These are phyloP conservation scores for Lipomyces spencermartinsiae DNA, from an alignment of 805 yeast species.

Conservation along the genomic window DNA sequence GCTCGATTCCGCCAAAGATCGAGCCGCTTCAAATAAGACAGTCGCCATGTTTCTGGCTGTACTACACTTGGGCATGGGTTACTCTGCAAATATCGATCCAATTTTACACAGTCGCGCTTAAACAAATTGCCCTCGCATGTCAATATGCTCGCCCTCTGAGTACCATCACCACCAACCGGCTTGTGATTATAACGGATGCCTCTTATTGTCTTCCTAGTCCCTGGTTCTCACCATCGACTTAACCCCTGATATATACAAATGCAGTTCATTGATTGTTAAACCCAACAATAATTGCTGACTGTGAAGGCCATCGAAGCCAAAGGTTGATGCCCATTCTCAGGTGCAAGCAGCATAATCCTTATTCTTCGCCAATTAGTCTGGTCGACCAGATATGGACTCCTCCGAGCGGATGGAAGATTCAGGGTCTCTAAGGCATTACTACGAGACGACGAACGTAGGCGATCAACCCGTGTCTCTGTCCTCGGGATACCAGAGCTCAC, in stretches of 20 bases:
- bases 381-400: neutral
- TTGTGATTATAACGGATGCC: neutral
- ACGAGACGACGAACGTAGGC: neutral
- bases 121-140: too few relatives aligned
- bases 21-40: neutral
- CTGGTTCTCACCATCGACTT: neutral
- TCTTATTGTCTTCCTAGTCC: neutral
- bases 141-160: too few relatives aligned
- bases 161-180: too few relatives aligned
- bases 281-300: neutral
- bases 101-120: neutral
- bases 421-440: neutral
- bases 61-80: neutral
- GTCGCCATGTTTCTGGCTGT: neutral
- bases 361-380: neutral
- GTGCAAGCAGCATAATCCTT: neutral
- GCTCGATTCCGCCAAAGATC: neutral
- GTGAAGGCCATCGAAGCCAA: neutral
- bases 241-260: neutral
- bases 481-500: neutral
- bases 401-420: neutral
- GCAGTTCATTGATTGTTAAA: neutral
- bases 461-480: neutral
- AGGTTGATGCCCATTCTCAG: neutral
- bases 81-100: neutral